Base-by-base conservation (phyloP, 495 filamentous ascomycete genomes). In the Chaetomium tenue region DNA sequence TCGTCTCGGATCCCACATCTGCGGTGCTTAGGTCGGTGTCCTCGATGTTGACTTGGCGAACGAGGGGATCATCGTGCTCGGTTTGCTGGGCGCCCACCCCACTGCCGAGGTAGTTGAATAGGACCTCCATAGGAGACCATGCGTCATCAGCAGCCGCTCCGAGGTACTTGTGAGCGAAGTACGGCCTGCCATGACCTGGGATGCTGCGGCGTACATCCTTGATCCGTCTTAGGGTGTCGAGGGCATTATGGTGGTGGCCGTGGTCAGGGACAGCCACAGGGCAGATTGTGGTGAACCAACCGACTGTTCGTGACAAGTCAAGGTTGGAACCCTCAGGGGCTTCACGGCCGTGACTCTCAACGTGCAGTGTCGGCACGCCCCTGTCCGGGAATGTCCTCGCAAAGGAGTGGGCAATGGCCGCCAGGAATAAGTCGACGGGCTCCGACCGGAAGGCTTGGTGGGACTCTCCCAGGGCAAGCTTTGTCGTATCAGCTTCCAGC, bases 231-330 rank as follows among this genome's bases (percentile, higher is more conserved):
- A 72, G 37, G 22, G 63, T 63, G 30, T 69, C 66, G 37, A 71
- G 39, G 8, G 60, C 54, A 40, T 71, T 57, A 30, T 28, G 75
- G 28, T 42, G 23, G 6, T 15, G 40, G 9, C 48, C 46, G 3
- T 5, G 47, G 15, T 62, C 60, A 15, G 60, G 66, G n/a, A 70
- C 25, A 18, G 46, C 58, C 20, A 87, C 73, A 0, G 85, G 84
- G 54, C 80, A 79, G 30, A 87, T 70, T 2, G 82, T 81, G 2
- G 84, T 88, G 66, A 88, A 88, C 85, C 85, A 88, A 9, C 85
- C 85, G 9, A 87, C 79, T 12, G 85, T 87, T 28, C 79, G 77
- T 1, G 85, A 84, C 28, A 88, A 74, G 66, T 88, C 84, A 23
- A 86, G 78, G 28, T 64, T 30, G 7, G 60, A 63, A 4, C 72